Evolutionary conservation across 1,284 basidiomycete species (phyloP).

Genomic region (Heterobasidion annosum): DNA sequence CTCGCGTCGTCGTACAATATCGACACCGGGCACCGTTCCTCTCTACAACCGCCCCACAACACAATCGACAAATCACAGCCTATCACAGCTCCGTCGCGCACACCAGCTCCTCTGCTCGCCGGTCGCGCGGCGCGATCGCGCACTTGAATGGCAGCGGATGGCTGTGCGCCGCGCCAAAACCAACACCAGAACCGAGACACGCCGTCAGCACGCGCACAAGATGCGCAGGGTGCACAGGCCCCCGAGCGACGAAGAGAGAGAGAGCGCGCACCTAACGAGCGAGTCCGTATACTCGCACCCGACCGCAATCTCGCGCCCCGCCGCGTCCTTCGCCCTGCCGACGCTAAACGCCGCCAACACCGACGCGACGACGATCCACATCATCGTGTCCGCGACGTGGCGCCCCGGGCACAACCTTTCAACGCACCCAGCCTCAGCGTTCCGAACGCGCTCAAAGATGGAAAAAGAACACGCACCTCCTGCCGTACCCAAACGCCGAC

Average conservation of each 20-base stretch:
- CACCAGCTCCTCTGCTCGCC: too few species aligned
- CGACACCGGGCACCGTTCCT: too few species aligned
- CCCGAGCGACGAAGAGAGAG: not conserved
- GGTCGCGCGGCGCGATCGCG: not conserved
- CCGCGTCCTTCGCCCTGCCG: constrained; percentile 1
- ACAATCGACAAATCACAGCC: too few species aligned
- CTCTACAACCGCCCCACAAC: too few species aligned
- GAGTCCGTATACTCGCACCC: not conserved
- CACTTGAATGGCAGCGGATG: not conserved
- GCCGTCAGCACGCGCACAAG: not conserved
- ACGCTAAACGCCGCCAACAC: constrained; percentile 4
- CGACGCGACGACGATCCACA: constrained; percentile 2
- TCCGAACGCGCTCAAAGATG: not conserved
- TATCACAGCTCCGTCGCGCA: too few species aligned
- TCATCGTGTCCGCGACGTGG: not conserved
- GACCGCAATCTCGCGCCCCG: constrained; percentile 1
- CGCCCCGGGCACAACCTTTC: constrained; percentile 5
- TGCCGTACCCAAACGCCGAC: constrained; percentile 9
- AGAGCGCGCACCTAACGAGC: not conserved
- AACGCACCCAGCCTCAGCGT: not conserved
- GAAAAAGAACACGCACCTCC: not conserved
- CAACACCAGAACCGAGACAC: not conserved
- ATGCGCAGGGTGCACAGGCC: too few species aligned
- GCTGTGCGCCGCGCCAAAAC: not conserved
- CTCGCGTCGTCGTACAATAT: too few species aligned